Percentiles rank a stretch among this genome's conserved stretches.
Conservation (phyloP, 345 rosid genomes). For the Aethionema arabicum region DNA sequence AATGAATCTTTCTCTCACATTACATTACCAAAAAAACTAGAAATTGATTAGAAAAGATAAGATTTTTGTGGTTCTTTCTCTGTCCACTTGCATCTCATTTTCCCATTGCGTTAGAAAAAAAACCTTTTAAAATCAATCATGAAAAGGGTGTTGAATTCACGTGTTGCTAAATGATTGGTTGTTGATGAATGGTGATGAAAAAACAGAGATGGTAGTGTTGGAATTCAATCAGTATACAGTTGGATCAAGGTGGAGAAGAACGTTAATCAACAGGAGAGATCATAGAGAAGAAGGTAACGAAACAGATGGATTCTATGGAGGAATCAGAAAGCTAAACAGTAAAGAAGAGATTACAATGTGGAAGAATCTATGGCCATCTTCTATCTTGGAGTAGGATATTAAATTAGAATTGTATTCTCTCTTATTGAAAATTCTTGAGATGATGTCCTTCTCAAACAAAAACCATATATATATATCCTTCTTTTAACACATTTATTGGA, state of each 20-base stretch:
- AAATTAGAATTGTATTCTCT: not conserved
- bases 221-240: conserved; percentile 60
- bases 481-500: too few relatives aligned
- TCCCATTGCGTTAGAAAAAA: too few relatives aligned
- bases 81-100: not conserved
- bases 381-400: conserved; percentile 51
- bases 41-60: not conserved
- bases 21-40: conserved; percentile 1
- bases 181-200: conserved; percentile 27
- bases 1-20: conserved; percentile 31
- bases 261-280: conserved; percentile 52
- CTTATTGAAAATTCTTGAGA: not conserved
- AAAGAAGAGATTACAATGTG: conserved; percentile 63
- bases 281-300: conserved; percentile 82
- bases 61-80: not conserved
- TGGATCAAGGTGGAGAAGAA: conserved; percentile 77
- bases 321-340: conserved; percentile 62
- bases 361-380: conserved; percentile 71
- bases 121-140: not conserved
- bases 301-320: conserved; percentile 88
- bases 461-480: too few relatives aligned
- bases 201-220: conserved; percentile 56
- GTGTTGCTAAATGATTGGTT: conserved; percentile 5
- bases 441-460: too few relatives aligned
- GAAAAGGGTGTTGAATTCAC: conserved; percentile 1